Conservation (phyloP, 768 basidiomycete species). For the Trametes gibbosa region DNA sequence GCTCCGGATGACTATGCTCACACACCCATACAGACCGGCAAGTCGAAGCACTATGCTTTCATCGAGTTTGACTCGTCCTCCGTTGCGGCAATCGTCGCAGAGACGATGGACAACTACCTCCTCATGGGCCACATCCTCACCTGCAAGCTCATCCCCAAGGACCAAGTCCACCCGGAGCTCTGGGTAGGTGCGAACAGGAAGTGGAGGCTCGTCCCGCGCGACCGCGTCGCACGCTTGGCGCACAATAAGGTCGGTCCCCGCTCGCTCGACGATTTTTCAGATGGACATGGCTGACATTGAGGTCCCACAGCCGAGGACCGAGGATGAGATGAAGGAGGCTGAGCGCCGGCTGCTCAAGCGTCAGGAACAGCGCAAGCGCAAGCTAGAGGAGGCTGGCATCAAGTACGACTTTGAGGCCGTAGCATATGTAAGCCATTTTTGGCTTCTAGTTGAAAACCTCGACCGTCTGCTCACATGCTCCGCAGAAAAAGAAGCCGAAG, state of each 20-base stretch:
- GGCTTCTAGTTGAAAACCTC: neutral
- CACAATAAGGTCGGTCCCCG: conserved; percentile 73
- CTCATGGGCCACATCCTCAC: conserved; percentile 90
- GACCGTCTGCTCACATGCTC: neutral
- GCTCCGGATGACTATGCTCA: neutral
- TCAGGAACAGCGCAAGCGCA: conserved; percentile 73
- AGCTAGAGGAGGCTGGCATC: conserved; percentile 79
- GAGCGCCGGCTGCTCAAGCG: conserved; percentile 70
- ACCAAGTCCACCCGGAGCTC: conserved; percentile 86
- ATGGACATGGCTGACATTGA: neutral
- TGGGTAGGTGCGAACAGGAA: conserved; percentile 98
- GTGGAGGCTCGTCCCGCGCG: conserved; percentile 75
- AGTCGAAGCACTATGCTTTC: conserved; percentile 96
- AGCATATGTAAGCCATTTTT: conserved; percentile 66
- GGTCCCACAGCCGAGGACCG: conserved; percentile 62
- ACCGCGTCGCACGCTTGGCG: conserved; percentile 63
- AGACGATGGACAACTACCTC: conserved; percentile 99
- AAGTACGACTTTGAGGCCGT: conserved; percentile 81
- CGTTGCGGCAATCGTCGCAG: conserved; percentile 92
- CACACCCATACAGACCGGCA: conserved; percentile 69
- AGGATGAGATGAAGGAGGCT: conserved; percentile 62
- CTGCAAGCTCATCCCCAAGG: conserved; percentile 87
- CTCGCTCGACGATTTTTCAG: neutral
- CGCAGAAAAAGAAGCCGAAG: conserved; percentile 38
- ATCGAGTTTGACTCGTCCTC: conserved; percentile 88